Evolutionary conservation across 805 yeast species (phyloP), one percentile per base, ranked within the genome.

Genomic region (Metschnikowia continentalis): DNA sequence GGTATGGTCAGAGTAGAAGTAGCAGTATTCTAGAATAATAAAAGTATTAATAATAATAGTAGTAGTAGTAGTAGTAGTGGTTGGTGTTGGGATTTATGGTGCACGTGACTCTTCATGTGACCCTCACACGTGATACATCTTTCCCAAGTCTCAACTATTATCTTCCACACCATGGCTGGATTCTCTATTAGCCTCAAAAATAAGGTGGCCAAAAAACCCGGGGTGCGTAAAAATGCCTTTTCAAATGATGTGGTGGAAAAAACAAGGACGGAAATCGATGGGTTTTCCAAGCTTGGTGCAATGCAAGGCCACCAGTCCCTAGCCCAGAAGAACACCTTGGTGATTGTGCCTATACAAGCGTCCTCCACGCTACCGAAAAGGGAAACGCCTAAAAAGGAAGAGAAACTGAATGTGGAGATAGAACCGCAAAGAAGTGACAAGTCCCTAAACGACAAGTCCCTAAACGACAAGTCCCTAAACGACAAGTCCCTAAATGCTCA

Each of bases 121-220:
- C 30, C 11, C 11, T 8, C 30, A 10, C 30, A 26, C 11, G 30
- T 26, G 11, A 26, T 26, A 26, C 30, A 23, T 22, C 13, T 22
- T n/a, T 20, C 32, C 32, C 35, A n/a, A n/a, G 32, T 40, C 35
- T 26, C n/a, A 23, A 8, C 39, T 30, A 13, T 11, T 6, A 19
- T 26, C 23, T 22, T 22, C 17, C 17, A 20, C 10, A 8, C 19
- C 19, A 56, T 56, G 59, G 49, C 52, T 30, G 56, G 60, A 13
- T 54, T 58, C 40, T 51, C 54, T 10, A 49, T 58, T 23, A 58
- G 54, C 35, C 55, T 58, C 14, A 58, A 56, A 20, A 50, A 48
- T 32, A 53, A 47, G 43, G 52, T 53, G 32, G 20, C 48, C 20
- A 53, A 53, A 22, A 50, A 20, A 42, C 33, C 42, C 37, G 41